Evolutionary conservation across 176 grass and related monocot genomes (phyloP).

Genomic region (Musa itinerans): DNA sequence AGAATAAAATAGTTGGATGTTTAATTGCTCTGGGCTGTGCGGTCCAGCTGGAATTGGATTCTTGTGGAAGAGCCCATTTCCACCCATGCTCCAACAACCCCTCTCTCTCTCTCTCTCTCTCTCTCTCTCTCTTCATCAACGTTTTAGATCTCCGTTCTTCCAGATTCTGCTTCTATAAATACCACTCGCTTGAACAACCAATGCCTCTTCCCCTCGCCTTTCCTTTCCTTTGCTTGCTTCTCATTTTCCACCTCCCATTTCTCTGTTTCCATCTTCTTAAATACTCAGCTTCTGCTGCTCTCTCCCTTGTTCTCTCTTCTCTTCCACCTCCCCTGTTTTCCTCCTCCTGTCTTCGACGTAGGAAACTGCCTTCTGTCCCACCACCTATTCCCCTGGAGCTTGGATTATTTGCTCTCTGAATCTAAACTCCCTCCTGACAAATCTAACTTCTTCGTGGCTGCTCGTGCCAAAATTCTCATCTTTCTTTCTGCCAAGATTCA

Average conservation of each 20-base stretch:
- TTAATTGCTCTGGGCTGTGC: neutral
- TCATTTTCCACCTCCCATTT: neutral
- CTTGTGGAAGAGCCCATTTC: constrained; percentile 3
- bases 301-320: neutral
- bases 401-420: no score
- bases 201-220: neutral
- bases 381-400: no score
- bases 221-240: neutral
- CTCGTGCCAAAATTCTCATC: neutral
- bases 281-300: neutral
- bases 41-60: constrained; percentile 11
- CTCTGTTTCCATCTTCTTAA: neutral
- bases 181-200: neutral
- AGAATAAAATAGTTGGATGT: no score
- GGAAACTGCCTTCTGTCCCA: no score
- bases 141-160: neutral
- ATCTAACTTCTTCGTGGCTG: no score
- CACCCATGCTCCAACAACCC: neutral
- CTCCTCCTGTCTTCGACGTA: no score
- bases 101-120: neutral
- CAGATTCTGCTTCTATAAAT: constrained; percentile 2
- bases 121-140: neutral
- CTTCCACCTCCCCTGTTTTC: neutral
- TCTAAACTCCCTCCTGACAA: no score
- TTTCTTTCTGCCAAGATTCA: neutral